Evolutionary conservation across 208 protist genomes (phyloP).

Genomic region (Acanthamoeba healyi): DNA sequence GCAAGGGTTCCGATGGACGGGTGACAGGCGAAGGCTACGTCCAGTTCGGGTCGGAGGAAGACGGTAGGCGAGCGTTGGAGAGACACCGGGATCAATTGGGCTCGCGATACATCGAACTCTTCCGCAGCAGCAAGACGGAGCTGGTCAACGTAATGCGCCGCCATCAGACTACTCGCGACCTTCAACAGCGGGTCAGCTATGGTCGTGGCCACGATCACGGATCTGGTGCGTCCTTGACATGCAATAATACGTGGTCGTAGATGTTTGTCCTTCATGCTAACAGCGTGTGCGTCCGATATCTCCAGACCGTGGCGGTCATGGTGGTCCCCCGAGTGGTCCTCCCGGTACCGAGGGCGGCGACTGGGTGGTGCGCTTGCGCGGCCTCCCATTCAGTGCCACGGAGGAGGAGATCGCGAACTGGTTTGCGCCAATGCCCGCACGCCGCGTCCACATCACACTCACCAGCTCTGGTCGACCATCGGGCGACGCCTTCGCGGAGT

Average conservation of each 20-base stretch:
- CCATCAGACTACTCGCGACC: not conserved
- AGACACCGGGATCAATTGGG: slow-evolving; percentile 41
- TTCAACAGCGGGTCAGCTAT: not conserved
- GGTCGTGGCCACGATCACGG: not conserved
- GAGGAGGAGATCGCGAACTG: slow-evolving; percentile 45
- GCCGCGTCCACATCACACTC: not conserved
- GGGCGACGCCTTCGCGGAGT: slow-evolving; percentile 53
- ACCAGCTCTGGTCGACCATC: slow-evolving; percentile 11
- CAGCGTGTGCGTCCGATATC: not conserved
- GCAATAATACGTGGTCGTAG: too few species aligned
- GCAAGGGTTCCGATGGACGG: not conserved
- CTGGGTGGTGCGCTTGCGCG: slow-evolving; percentile 46
- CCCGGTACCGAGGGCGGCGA: not conserved
- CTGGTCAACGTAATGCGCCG: slow-evolving; percentile 30
- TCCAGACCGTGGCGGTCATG: not conserved
- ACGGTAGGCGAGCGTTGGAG: not conserved
- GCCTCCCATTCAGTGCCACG: slow-evolving; percentile 36
- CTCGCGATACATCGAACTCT: slow-evolving; percentile 47
- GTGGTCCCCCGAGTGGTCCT: not conserved
- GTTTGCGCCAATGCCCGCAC: slow-evolving; percentile 55
- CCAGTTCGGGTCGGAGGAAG: slow-evolving; percentile 38
- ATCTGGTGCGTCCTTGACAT: too few species aligned
- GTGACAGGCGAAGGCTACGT: slow-evolving; percentile 40
- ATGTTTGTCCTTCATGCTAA: not conserved
- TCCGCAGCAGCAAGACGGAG: slow-evolving; percentile 7